These are phyloP conservation scores for Leptographium lundbergii DNA, from an alignment of 2,329 filamentous ascomycete genomes.

Conservation along the genomic window DNA sequence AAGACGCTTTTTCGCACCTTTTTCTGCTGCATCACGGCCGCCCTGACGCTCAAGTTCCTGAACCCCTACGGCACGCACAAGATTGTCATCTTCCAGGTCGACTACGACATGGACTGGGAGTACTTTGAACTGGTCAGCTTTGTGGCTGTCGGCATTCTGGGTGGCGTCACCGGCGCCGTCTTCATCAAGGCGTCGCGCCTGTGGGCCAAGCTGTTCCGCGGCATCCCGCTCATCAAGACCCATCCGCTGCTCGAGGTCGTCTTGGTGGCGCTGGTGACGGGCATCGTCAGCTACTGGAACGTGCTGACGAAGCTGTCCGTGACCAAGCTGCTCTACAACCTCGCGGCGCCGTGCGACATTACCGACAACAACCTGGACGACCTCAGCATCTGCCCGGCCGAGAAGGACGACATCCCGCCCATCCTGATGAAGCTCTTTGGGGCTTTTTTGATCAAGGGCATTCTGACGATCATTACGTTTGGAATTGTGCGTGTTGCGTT, in stretches of 20 bases:
- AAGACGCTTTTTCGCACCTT: conserved; percentile 97
- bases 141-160: conserved; percentile 72
- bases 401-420: conserved; percentile 61
- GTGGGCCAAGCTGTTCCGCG: conserved; percentile 84
- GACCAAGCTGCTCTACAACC: conserved; percentile 77
- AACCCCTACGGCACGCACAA: conserved; percentile 95
- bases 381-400: conserved; percentile 65
- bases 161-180: conserved; percentile 72
- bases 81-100: conserved; percentile 91
- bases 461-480: conserved; percentile 83
- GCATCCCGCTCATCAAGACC: conserved; percentile 65
- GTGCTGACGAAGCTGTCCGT: conserved; percentile 78
- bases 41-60: conserved; percentile 82
- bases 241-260: conserved; percentile 80
- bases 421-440: conserved; percentile 59
- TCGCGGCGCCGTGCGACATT: conserved; percentile 76
- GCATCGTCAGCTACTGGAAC: conserved; percentile 86
- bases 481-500: conserved; percentile 50
- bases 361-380: conserved; percentile 48
- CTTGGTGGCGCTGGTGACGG: conserved; percentile 75
- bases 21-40: conserved; percentile 92
- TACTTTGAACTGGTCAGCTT: conserved; percentile 84
- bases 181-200: conserved; percentile 92
- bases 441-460: conserved; percentile 81
- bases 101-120: conserved; percentile 83